These are phyloP conservation scores for Fusarium nanum DNA, from an alignment of 2,329 filamentous ascomycete genomes.

Conservation along the genomic window DNA sequence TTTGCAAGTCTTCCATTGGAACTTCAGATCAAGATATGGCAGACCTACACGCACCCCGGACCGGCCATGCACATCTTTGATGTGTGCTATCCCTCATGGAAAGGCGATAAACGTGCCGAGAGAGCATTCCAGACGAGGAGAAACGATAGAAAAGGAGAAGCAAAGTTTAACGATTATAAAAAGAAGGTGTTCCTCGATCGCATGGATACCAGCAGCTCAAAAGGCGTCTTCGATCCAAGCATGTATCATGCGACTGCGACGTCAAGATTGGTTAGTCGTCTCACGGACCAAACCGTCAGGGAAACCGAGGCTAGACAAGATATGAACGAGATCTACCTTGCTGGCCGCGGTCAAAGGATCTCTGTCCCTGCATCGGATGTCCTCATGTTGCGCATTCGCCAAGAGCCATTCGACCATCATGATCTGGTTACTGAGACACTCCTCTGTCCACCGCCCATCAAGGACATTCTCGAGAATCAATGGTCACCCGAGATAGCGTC, in stretches of 20 bases:
- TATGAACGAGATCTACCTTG: constrained; percentile 43
- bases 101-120: constrained; percentile 19
- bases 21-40: constrained; percentile 44
- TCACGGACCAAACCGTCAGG: constrained; percentile 13
- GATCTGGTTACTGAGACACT: constrained; percentile 22
- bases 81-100: constrained; percentile 45
- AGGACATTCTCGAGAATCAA: constrained; percentile 43
- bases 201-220: constrained; percentile 1
- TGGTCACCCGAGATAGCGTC: constrained; percentile 48
- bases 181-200: constrained; percentile 39
- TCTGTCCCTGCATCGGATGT: constrained; percentile 45
- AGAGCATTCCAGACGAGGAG: constrained; percentile 24
- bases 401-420: constrained; percentile 21
- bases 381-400: constrained; percentile 46
- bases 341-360: constrained; percentile 41
- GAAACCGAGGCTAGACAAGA: neutral
- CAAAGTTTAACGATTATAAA: constrained; percentile 21
- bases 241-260: constrained; percentile 26
- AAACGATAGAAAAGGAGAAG: neutral
- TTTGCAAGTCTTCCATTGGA: constrained; percentile 41
- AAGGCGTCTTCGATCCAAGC: constrained; percentile 27
- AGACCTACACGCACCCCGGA: constrained; percentile 22
- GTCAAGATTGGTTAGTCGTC: constrained; percentile 20
- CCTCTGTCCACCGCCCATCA: constrained; percentile 38
- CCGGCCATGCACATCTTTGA: constrained; percentile 48